These are phyloP conservation scores for Pseudocercospora fuligena DNA, from an alignment of 2,329 filamentous ascomycete species.

Conservation along the genomic window DNA sequence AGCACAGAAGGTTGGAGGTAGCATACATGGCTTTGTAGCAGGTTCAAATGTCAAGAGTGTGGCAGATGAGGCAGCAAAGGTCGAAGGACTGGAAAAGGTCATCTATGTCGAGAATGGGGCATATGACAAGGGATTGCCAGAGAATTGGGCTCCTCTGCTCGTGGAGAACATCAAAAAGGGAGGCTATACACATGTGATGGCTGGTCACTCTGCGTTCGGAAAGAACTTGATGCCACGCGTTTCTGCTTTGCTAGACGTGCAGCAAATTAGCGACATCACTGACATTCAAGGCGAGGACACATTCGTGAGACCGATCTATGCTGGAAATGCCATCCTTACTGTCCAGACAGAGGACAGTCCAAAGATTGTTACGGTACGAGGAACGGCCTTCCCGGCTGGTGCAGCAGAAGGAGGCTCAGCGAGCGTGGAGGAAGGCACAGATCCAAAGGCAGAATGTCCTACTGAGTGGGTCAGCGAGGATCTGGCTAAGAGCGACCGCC, in stretches of 20 bases:
- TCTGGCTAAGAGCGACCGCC: conserved; percentile 88
- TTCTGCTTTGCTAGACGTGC: conserved; percentile 85
- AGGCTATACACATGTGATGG: conserved; percentile 88
- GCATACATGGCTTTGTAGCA: conserved; percentile 85
- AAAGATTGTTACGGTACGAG: conserved; percentile 91
- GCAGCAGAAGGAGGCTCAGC: conserved; percentile 74
- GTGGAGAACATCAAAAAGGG: conserved; percentile 97
- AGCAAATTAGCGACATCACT: conserved; percentile 93
- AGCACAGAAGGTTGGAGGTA: conserved; percentile 61
- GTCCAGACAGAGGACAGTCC: conserved; percentile 85
- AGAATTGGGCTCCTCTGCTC: conserved; percentile 91
- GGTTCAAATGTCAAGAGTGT: conserved; percentile 75
- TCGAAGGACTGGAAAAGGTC: conserved; percentile 89
- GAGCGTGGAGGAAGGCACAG: conserved; percentile 76
- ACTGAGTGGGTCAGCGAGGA: conserved; percentile 95
- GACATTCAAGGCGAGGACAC: conserved; percentile 86
- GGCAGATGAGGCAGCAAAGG: conserved; percentile 84
- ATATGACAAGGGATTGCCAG: conserved; percentile 92
- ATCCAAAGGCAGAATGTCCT: conserved; percentile 74
- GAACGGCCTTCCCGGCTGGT: conserved; percentile 84
- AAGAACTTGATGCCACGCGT: conserved; percentile 93
- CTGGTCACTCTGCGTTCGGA: conserved; percentile 91
- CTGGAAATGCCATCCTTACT: conserved; percentile 94
- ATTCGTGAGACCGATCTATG: conserved; percentile 96
- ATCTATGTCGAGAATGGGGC: conserved; percentile 84